Evolutionary conservation across 2,329 filamentous ascomycete species (phyloP), one percentile per base, ranked within the genome.

Genomic region (Plectosphaerella plurivora): DNA sequence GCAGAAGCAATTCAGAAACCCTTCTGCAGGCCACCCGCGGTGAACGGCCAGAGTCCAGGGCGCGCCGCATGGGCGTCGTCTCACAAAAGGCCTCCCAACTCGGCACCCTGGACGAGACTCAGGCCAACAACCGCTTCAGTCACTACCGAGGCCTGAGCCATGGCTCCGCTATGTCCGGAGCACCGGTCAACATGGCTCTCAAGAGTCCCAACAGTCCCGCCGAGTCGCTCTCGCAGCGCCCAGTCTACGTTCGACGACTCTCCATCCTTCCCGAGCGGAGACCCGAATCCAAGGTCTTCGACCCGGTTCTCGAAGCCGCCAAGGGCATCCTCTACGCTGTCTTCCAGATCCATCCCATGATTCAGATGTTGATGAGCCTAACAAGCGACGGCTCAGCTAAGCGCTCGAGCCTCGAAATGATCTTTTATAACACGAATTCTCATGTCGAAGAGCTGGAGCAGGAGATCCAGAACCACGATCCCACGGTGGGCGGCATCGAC

Each of bases 251-350:
- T 22, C 76, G 83, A 25, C 76, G 83, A 33, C 73, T 87, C 12
- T 86, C 83, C 1, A 76, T 86, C 20, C 70, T 87, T 24, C 83
- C 84, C 1, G 82, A 87, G 63, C 75, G 84, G 39, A 77, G 82
- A 51, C 78, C 83, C 48, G 81, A 86, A 61, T 86, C 83, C 7
- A 81, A 77, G 59, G 68, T 79, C 5, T 78, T 76, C 55, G 82
- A 87, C 59, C 82, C 83, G 1, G 74, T 86, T 3, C 70, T 86
- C 28, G 84, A 87, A 61, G 79, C 81, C 14, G 83, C 84, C 28
- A 86, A 86, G 62, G 83, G 83, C 25, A 81, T 87, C 22, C 73
- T 87, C 3, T 87, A 86, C 63, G 82, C 84, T 4, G 76, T 87
- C 28, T 87, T 86, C 56, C 83, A 86, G 63, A 83, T 87, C 24